Percentiles rank a stretch among this genome's conserved stretches.
Evolutionary conservation across 1,284 basidiomycete genomes (phyloP).

Genomic region (Tilletia horrida): DNA sequence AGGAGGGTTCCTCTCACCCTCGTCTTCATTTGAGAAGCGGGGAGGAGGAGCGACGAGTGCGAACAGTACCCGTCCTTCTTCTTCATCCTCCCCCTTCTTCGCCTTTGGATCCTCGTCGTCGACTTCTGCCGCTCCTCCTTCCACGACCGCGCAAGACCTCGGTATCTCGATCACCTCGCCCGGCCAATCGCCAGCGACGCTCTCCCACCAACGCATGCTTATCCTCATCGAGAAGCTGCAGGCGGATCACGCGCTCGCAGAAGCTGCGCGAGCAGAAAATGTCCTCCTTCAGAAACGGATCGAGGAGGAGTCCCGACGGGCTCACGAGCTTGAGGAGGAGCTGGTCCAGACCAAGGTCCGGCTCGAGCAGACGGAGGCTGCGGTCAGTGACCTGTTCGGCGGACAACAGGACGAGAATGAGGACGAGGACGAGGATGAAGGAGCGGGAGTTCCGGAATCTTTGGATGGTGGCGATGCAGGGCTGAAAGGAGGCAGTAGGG

Average conservation of each 20-base stretch:
- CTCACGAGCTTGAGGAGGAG: slow-evolving; percentile 13
- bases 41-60: background rate
- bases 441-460: too few relatives aligned
- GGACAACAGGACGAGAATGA: slow-evolving; percentile 1
- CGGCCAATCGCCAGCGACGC: too few relatives aligned
- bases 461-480: too few relatives aligned
- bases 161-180: too few relatives aligned
- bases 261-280: slow-evolving; percentile 19
- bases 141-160: too few relatives aligned
- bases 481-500: too few relatives aligned
- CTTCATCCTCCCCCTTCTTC: background rate
- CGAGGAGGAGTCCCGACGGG: background rate
- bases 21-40: slow-evolving; percentile 1
- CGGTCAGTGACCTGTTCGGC: slow-evolving; percentile 19
- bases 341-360: background rate
- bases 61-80: background rate
- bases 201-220: slow-evolving; percentile 10
- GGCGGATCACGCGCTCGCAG: slow-evolving; percentile 5
- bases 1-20: background rate
- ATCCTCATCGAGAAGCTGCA: slow-evolving; percentile 18
- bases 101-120: slow-evolving; percentile 2
- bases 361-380: slow-evolving; percentile 21
- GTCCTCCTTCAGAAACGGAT: slow-evolving; percentile 4
- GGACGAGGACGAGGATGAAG: background rate
- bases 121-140: too few relatives aligned